Conservation (phyloP, 371 early-diverging fungal species). For the Mortierella sp. region DNA sequence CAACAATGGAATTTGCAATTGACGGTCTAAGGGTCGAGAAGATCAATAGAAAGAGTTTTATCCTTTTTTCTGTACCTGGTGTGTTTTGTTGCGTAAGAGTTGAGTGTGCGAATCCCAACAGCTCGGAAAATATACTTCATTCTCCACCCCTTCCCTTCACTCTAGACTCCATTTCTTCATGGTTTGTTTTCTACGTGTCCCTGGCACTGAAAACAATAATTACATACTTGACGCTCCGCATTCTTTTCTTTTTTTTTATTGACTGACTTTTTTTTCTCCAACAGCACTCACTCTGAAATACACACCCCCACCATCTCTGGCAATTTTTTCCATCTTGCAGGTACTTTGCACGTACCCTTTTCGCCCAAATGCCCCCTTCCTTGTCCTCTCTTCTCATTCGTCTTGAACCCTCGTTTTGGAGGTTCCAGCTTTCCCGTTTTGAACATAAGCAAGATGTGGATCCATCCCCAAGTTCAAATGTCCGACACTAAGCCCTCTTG, state of each 20-base stretch:
- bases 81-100: not conserved
- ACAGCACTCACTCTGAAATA: too few species aligned
- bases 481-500: not conserved
- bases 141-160: not conserved
- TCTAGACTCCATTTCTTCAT: not conserved
- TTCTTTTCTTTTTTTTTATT: not conserved
- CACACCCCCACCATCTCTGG: not conserved
- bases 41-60: not conserved
- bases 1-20: not conserved
- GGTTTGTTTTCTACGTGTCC: not conserved
- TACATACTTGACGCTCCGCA: not conserved
- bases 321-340: not conserved
- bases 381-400: not conserved
- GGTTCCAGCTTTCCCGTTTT: slow-evolving; percentile 12
- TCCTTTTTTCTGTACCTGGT: not conserved
- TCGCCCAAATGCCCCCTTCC: slow-evolving; percentile 12
- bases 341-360: not conserved
- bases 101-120: slow-evolving; percentile 5
- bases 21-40: not conserved
- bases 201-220: not conserved
- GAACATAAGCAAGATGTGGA: not conserved
- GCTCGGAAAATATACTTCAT: not conserved
- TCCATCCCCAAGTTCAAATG: not conserved
- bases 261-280: not conserved
- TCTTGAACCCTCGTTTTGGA: not conserved